These are phyloP conservation scores for Brassica cretica DNA, from an alignment of 345 rosid genomes.

Conservation along the genomic window DNA sequence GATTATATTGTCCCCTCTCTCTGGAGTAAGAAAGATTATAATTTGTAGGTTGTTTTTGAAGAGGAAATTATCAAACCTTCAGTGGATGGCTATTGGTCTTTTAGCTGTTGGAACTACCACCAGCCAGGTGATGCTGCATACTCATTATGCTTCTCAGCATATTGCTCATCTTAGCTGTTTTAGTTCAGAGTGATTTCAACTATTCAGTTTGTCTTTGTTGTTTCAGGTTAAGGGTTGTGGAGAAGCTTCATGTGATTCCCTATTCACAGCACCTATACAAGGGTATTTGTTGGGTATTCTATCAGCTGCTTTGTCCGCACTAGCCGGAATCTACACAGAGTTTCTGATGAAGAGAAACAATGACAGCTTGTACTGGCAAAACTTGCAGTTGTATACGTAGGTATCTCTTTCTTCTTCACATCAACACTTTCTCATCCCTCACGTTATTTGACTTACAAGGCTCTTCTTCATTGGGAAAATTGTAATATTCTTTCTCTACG, in stretches of 20 bases:
- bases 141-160: not conserved
- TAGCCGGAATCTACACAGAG: conserved; percentile 95
- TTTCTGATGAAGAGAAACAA: conserved; percentile 93
- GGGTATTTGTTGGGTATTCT: conserved; percentile 83
- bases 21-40: not conserved
- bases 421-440: conserved; percentile 23
- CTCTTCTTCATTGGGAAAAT: not conserved
- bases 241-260: conserved; percentile 77
- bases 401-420: conserved; percentile 53
- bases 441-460: not conserved
- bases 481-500: not conserved
- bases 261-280: conserved; percentile 86
- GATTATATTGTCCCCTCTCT: not conserved
- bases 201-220: not conserved
- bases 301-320: conserved; percentile 90
- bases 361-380: conserved; percentile 96
- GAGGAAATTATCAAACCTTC: conserved; percentile 69
- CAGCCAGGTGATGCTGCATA: conserved; percentile 62
- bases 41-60: conserved; percentile 58
- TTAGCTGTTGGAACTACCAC: conserved; percentile 92
- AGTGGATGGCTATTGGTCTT: conserved; percentile 86
- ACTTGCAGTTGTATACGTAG: conserved; percentile 88
- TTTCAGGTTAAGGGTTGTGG: conserved; percentile 89
- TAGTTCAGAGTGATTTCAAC: not conserved
- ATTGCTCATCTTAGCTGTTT: not conserved